phyloP scores from a whole-genome alignment of 768 basidiomycete species.

The Collybia sordida region DNA sequence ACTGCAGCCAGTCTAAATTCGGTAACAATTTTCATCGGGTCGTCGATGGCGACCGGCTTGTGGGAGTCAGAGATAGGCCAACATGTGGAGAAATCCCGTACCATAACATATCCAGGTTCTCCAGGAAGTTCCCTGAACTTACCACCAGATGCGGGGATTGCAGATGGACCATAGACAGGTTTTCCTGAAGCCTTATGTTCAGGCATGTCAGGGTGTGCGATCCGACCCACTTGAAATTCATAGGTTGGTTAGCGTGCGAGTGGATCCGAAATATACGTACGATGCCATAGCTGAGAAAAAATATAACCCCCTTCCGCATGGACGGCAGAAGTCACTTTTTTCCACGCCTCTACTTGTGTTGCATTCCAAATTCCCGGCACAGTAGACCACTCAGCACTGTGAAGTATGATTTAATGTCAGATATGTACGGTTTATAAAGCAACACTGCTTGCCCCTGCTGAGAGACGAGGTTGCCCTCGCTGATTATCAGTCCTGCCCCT shows the following conservation, averaged over 20 bases:
- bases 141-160: conserved; percentile 34
- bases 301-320: conserved; percentile 37
- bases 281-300: conserved; percentile 31
- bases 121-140: conserved; percentile 35
- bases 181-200: conserved; percentile 33
- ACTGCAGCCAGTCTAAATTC: conserved; percentile 39
- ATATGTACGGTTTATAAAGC: neutral
- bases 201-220: conserved; percentile 31
- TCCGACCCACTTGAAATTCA: conserved; percentile 25
- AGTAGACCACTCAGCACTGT: conserved; percentile 34
- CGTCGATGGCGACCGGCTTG: conserved; percentile 35
- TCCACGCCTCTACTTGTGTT: conserved; percentile 35
- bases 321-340: conserved; percentile 35
- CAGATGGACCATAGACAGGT: conserved; percentile 43
- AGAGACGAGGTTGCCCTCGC: conserved; percentile 29
- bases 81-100: conserved; percentile 12
- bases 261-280: conserved; percentile 10
- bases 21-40: conserved; percentile 34
- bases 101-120: conserved; percentile 31
- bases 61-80: neutral
- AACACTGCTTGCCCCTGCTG: conserved; percentile 23
- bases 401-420: neutral
- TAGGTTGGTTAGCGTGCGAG: neutral
- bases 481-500: conserved; percentile 32
- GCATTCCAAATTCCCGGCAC: conserved; percentile 39